A percentile compares a stretch with the other conserved stretches of the same genome.
Evolutionary conservation across 2,329 filamentous ascomycete genomes (phyloP).

Genomic region (Ambrosiella beaveri): DNA sequence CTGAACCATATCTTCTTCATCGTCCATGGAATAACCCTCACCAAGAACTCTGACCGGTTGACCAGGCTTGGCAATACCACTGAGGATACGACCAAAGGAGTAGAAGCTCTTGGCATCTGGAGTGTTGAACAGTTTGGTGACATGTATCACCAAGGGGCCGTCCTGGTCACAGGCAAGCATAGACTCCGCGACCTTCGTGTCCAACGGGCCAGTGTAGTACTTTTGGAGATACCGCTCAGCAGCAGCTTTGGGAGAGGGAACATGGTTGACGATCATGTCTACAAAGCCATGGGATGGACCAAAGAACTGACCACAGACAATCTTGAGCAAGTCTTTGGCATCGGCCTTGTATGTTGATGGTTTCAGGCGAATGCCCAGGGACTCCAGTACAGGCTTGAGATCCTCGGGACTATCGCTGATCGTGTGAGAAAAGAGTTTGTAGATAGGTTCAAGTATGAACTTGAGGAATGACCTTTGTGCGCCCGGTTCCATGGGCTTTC

Average conservation of each 20-base stretch:
- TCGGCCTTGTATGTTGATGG: slow-evolving; percentile 84
- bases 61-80: slow-evolving; percentile 69
- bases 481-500: slow-evolving; percentile 65
- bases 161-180: slow-evolving; percentile 77
- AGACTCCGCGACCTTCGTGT: slow-evolving; percentile 60
- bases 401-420: slow-evolving; percentile 81
- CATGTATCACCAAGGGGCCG: slow-evolving; percentile 75
- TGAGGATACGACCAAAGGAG: slow-evolving; percentile 81
- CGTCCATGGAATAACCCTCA: slow-evolving; percentile 88
- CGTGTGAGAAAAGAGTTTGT: slow-evolving; percentile 91
- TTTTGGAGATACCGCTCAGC: slow-evolving; percentile 60
- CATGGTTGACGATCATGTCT: slow-evolving; percentile 81
- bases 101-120: slow-evolving; percentile 81
- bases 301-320: slow-evolving; percentile 92
- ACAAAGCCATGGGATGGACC: slow-evolving; percentile 79
- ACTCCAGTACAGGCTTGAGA: slow-evolving; percentile 59
- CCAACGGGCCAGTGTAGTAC: slow-evolving; percentile 82
- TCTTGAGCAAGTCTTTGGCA: slow-evolving; percentile 69
- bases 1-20: slow-evolving; percentile 91
- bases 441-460: slow-evolving; percentile 90
- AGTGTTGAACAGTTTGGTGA: slow-evolving; percentile 86
- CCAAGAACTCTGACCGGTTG: slow-evolving; percentile 79
- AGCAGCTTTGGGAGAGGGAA: slow-evolving; percentile 71
- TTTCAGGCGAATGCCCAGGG: slow-evolving; percentile 71
- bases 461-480: slow-evolving; percentile 80